A percentile compares a stretch with the other conserved stretches of the same genome.
These are phyloP conservation scores for Guyanaporus albipodus DNA, from an alignment of 768 basidiomycete genomes.

Conservation along the genomic window DNA sequence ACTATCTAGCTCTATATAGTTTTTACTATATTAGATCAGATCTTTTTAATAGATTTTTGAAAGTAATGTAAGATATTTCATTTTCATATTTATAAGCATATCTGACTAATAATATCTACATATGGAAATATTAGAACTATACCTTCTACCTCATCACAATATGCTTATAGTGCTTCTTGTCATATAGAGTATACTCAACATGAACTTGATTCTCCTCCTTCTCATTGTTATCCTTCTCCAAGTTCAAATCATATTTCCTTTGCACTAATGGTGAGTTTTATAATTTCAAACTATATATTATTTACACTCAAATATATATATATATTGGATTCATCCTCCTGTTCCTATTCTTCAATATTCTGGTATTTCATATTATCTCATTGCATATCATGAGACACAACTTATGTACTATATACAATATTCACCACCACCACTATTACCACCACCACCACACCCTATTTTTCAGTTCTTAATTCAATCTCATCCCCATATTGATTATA, in stretches of 20 bases:
- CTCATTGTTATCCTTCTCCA: neutral
- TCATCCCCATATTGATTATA: too few species aligned
- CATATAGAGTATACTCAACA: neutral
- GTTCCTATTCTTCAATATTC: conserved; percentile 3
- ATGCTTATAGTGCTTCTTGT: neutral
- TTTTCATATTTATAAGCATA: too few species aligned
- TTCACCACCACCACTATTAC: too few species aligned
- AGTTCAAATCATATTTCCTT: neutral
- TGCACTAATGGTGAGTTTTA: neutral
- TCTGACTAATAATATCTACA: too few species aligned
- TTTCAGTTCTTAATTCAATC: too few species aligned
- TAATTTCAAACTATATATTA: neutral
- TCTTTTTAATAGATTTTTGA: too few species aligned
- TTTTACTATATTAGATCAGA: too few species aligned
- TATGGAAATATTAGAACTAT: neutral
- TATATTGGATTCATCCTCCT: neutral
- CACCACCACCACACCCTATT: too few species aligned
- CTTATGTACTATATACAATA: too few species aligned
- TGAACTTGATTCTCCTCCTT: neutral
- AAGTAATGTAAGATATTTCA: too few species aligned
- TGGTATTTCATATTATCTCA: neutral
- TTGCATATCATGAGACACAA: conserved; percentile 3
- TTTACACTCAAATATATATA: neutral
- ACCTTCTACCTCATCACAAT: neutral
- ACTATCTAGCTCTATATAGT: too few species aligned